Evolutionary conservation across 2,329 filamentous ascomycete genomes (phyloP), one percentile per base, ranked within the genome.

Genomic region (Penicillium paneum): DNA sequence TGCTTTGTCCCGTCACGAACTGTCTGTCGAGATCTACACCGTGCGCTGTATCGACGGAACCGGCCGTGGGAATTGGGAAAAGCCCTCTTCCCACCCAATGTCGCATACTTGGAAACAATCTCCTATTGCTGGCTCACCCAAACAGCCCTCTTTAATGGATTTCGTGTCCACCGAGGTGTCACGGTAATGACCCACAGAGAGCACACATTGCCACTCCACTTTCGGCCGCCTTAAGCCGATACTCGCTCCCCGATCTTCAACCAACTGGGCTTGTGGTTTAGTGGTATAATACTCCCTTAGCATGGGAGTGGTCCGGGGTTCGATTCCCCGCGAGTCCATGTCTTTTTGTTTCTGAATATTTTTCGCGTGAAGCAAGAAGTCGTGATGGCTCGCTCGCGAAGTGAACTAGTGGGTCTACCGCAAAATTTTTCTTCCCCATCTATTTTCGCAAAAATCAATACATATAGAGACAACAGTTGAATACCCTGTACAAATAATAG

Each of bases 231-330:
- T 54, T 50, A n/a, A 44, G 32, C 40, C 52, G 46, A 50, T 39
- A 44, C 13, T 17, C 28, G n/a, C n/a, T 21, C 8, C 5, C 19
- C 8, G 43, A 19, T 17, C 19, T 12, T 48, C 35, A 51, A 62
- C 49, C 48, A 59, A 59, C 39, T 57, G 65, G 65, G 65, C 65
- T 67, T 67, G 71, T 76, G 73, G 74, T 76, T 75, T 76, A 76
- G 74, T 75, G 74, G 74, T 76, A 76, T 75, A 74, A 76, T 76
- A 71, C 71, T 66, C 72, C 71, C 73, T 76, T 76, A 76, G 74
- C 71, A 75, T 77, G 74, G 73, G 74, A 69, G 75, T 71, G 74
- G 75, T 76, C 74, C 71, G 70, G 73, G 73, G 74, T 76, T 76
- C 73, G 74, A 77, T 77, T 77, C 74, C 74, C 75, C 70, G 74